Evolutionary conservation across 2,329 filamentous ascomycete genomes (phyloP).

Genomic region (Ophiognomonia clavigignenti-juglandacearum): DNA sequence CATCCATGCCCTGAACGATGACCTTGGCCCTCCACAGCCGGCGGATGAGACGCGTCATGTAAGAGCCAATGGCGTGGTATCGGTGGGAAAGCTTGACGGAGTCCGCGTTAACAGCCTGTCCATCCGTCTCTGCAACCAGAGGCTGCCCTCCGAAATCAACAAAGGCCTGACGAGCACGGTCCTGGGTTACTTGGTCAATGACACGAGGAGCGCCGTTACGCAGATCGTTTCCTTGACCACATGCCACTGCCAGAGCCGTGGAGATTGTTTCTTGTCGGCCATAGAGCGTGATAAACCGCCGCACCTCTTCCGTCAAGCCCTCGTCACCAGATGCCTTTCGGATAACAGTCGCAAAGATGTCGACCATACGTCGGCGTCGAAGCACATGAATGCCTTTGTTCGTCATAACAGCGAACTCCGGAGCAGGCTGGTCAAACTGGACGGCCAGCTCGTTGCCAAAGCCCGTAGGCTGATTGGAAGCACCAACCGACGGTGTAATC

Average conservation of each 20-base stretch:
- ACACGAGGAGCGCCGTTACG: slow-evolving; percentile 68
- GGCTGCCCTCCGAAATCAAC: slow-evolving; percentile 91
- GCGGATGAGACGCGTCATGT: slow-evolving; percentile 81
- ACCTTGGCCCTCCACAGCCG: slow-evolving; percentile 83
- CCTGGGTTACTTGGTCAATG: slow-evolving; percentile 79
- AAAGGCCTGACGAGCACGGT: slow-evolving; percentile 80
- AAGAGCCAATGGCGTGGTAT: slow-evolving; percentile 82
- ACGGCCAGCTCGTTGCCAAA: slow-evolving; percentile 95
- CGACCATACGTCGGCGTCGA: slow-evolving; percentile 77
- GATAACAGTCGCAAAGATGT: slow-evolving; percentile 83
- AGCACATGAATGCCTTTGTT: slow-evolving; percentile 87
- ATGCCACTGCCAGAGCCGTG: slow-evolving; percentile 88
- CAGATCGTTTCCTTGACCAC: slow-evolving; percentile 80
- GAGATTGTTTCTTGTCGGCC: slow-evolving; percentile 86
- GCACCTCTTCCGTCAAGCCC: slow-evolving; percentile 74
- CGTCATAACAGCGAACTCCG: slow-evolving; percentile 86
- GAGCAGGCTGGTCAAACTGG: slow-evolving; percentile 81
- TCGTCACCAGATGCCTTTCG: slow-evolving; percentile 70
- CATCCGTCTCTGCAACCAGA: slow-evolving; percentile 71
- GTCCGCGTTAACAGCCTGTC: slow-evolving; percentile 69
- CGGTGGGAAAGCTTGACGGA: slow-evolving; percentile 82
- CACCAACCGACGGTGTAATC: slow-evolving; percentile 67
- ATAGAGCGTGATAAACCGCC: slow-evolving; percentile 79
- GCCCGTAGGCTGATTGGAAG: slow-evolving; percentile 62
- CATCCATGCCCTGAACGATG: slow-evolving; percentile 46